Percentiles rank a stretch among this genome's conserved stretches.
Evolutionary conservation across 2,329 filamentous ascomycete genomes (phyloP).

Genomic region (Exophiala oligosperma): DNA sequence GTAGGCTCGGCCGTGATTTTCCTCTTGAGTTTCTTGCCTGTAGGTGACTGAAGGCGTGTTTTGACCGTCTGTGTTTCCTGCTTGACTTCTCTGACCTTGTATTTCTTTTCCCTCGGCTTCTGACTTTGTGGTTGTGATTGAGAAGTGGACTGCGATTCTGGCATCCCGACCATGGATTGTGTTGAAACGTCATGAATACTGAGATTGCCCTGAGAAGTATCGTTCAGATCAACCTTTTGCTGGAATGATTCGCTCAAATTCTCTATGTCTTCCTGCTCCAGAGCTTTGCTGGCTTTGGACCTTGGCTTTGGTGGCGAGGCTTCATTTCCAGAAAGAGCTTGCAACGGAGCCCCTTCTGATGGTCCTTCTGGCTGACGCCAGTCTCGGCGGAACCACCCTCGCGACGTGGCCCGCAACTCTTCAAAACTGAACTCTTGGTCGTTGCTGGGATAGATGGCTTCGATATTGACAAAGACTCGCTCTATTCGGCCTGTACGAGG

Average conservation of each 20-base stretch:
- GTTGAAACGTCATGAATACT: slow-evolving; percentile 24
- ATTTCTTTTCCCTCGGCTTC: slow-evolving; percentile 60
- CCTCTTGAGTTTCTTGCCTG: slow-evolving; percentile 77
- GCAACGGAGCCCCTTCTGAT: slow-evolving; percentile 3
- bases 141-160: slow-evolving; percentile 26
- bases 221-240: slow-evolving; percentile 18
- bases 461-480: slow-evolving; percentile 82
- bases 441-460: slow-evolving; percentile 76
- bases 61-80: slow-evolving; percentile 91
- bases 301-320: slow-evolving; percentile 4
- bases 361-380: slow-evolving; percentile 43
- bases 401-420: slow-evolving; percentile 76
- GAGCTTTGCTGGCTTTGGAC: slow-evolving; percentile 13
- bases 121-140: slow-evolving; percentile 2
- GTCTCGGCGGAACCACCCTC: slow-evolving; percentile 64
- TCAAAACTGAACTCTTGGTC: slow-evolving; percentile 85
- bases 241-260: slow-evolving; percentile 26
- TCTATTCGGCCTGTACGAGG: slow-evolving; percentile 80
- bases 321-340: slow-evolving; percentile 5
- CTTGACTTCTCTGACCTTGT: slow-evolving; percentile 81
- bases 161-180: slow-evolving; percentile 29
- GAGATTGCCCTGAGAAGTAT: slow-evolving; percentile 4
- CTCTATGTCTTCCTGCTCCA: slow-evolving; percentile 33
- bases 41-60: slow-evolving; percentile 87
- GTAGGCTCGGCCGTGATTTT: slow-evolving; percentile 77